Evolutionary conservation across 148 eudicot species (phyloP).

Genomic region (Rhododendron griersonianum): DNA sequence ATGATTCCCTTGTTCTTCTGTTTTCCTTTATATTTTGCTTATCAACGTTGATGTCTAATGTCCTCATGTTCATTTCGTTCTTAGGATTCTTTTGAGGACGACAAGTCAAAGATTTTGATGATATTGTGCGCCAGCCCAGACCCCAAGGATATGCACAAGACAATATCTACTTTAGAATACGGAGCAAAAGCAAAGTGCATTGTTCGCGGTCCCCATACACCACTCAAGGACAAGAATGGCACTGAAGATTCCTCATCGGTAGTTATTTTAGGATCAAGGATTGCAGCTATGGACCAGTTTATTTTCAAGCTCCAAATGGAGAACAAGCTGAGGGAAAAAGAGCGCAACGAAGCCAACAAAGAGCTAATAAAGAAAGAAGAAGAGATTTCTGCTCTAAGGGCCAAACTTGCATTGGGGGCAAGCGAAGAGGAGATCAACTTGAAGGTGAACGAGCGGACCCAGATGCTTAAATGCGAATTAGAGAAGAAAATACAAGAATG

Average conservation of each 20-base stretch:
- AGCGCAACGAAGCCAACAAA: slow-evolving; percentile 68
- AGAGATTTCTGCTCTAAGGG: slow-evolving; percentile 63
- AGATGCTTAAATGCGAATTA: slow-evolving; percentile 49
- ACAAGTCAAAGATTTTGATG: slow-evolving; percentile 93
- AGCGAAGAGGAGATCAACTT: slow-evolving; percentile 75
- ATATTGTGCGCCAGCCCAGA: slow-evolving; percentile 93
- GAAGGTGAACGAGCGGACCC: slow-evolving; percentile 64
- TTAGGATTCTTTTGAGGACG: slow-evolving; percentile 96
- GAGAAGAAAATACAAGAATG: slow-evolving; percentile 71
- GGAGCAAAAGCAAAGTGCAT: slow-evolving; percentile 99
- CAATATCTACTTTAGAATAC: slow-evolving; percentile 84
- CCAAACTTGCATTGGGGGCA: slow-evolving; percentile 50
- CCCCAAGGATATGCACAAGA: slow-evolving; percentile 90
- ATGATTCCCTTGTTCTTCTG: background rate
- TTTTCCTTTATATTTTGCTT: background rate
- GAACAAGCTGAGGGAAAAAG: slow-evolving; percentile 75
- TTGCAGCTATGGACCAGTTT: slow-evolving; percentile 90
- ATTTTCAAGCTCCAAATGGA: slow-evolving; percentile 77
- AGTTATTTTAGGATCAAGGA: slow-evolving; percentile 66
- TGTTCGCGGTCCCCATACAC: slow-evolving; percentile 84
- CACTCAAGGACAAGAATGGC: slow-evolving; percentile 46
- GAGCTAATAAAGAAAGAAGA: slow-evolving; percentile 73
- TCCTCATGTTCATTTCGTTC: background rate
- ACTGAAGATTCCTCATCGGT: slow-evolving; percentile 61
- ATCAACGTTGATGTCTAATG: background rate